phyloP scores from a whole-genome alignment of 2,329 filamentous ascomycete genomes.

The Sordariomycetes sp. region DNA sequence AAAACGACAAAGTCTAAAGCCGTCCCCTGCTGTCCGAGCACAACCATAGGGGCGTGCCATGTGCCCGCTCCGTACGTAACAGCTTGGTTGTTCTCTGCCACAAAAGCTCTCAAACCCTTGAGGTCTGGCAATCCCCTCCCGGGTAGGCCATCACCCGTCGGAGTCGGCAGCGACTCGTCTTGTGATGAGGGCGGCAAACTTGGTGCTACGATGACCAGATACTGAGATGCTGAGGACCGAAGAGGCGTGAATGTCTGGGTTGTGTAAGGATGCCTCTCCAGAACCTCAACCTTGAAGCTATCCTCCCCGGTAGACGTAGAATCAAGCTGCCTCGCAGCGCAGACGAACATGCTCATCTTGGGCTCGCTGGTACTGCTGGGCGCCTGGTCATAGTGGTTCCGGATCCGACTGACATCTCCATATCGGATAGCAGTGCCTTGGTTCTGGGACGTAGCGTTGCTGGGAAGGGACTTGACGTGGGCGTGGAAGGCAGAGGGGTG shows the following conservation, averaged over 20 bases:
- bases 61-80: slow-evolving; percentile 89
- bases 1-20: slow-evolving; percentile 80
- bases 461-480: slow-evolving; percentile 24
- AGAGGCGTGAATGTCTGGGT: slow-evolving; percentile 89
- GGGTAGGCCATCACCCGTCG: slow-evolving; percentile 31
- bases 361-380: slow-evolving; percentile 46
- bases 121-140: slow-evolving; percentile 66
- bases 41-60: slow-evolving; percentile 96
- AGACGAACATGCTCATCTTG: slow-evolving; percentile 85
- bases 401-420: slow-evolving; percentile 64
- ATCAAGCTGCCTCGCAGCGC: slow-evolving; percentile 32
- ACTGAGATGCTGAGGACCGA: slow-evolving; percentile 40
- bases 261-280: slow-evolving; percentile 90
- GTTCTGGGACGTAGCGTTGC: slow-evolving; percentile 57
- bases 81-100: slow-evolving; percentile 69
- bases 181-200: slow-evolving; percentile 40
- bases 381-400: slow-evolving; percentile 60
- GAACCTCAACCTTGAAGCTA: slow-evolving; percentile 54
- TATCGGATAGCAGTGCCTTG: slow-evolving; percentile 88
- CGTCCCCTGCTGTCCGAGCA: slow-evolving; percentile 49
- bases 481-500: slow-evolving; percentile 37
- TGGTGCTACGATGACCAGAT: slow-evolving; percentile 85
- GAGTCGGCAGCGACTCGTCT: slow-evolving; percentile 16
- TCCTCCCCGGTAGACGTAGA: slow-evolving; percentile 6
- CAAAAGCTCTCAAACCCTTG: slow-evolving; percentile 60